Evolutionary conservation across 148 eudicot species (phyloP), one percentile per base, ranked within the genome.

Genomic region (Beta vulgaris): DNA sequence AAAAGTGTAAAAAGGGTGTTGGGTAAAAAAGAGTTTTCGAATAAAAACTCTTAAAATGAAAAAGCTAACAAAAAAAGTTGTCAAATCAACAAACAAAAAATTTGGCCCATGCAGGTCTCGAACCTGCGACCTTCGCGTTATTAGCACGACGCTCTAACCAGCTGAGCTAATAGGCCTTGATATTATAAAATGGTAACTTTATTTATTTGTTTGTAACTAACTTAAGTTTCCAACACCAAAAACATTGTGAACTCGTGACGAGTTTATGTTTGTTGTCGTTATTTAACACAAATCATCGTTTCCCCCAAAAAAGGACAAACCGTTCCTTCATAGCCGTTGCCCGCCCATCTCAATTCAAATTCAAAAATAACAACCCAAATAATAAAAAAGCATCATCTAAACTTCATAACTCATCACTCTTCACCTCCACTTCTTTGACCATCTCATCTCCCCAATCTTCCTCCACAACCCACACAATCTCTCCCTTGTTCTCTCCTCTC

Each of bases 111-210:
- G 88, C 88, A 90, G 87, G 90, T 86, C 84, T 90, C 90, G 86
- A 90, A 88, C 91, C 88, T 88, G 88, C 86, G 83, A 90, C 91
- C 88, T 88, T 90, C 90, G 89, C 87, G 88, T 87, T 90, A 90
- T 90, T 90, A 90, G 91, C 95, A 82, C 83, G 82, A 87, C 85
- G 84, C 84, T 83, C 88, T 87, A 85, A 87, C 88, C 88, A 87
- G 40, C 85, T 88, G 89, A 85, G 86, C 87, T 85, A 88, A 85
- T 85, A 13, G 88, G 85, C 87, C 87, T 57, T 46, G 14, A 28
- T 39, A 7, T 59, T 44, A 25, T 31, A 51, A n/a, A n/a, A n/a
- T n/a, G n/a, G n/a, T n/a, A n/a, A n/a, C n/a, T n/a, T n/a, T n/a
- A n/a, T n/a, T n/a, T 31, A 51, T 48, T 32, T 69, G 59, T 48